Evolutionary conservation across 768 basidiomycete genomes (phyloP).

Genomic region (Mycena epipterygia): DNA sequence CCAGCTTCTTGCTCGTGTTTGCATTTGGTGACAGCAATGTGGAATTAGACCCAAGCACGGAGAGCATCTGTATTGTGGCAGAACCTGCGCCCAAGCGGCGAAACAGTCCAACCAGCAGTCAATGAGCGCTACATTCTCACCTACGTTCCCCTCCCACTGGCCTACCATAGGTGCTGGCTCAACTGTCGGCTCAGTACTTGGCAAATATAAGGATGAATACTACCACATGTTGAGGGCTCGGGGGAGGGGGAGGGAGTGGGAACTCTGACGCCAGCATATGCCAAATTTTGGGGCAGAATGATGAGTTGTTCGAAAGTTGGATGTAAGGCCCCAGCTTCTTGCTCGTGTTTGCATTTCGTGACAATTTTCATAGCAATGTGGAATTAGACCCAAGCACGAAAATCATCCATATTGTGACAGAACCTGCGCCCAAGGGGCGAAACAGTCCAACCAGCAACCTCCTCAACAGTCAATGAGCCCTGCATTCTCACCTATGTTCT

Average conservation of each 20-base stretch:
- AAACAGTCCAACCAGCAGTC: neutral
- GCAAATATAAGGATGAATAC: no score
- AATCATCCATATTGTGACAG: neutral
- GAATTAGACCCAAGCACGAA: neutral
- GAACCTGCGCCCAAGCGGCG: neutral
- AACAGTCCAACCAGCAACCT: neutral
- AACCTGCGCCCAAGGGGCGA: neutral
- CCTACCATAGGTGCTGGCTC: neutral
- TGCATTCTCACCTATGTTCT: neutral
- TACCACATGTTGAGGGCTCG: no score
- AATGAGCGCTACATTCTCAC: neutral
- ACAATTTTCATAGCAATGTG: slow-evolving; percentile 4
- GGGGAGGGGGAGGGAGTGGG: no score
- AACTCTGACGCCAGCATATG: no score
- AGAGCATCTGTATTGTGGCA: neutral
- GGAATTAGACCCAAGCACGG: neutral
- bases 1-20: neutral
- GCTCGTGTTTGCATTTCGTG: neutral
- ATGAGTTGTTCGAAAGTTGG: no score
- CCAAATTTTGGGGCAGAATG: no score
- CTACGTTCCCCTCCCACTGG: neutral
- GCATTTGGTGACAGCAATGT: neutral
- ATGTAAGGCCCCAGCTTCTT: neutral
- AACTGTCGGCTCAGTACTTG: neutral
- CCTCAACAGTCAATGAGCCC: neutral